These are phyloP conservation scores for Salix brachista DNA, from an alignment of 345 rosid species.

Conservation along the genomic window DNA sequence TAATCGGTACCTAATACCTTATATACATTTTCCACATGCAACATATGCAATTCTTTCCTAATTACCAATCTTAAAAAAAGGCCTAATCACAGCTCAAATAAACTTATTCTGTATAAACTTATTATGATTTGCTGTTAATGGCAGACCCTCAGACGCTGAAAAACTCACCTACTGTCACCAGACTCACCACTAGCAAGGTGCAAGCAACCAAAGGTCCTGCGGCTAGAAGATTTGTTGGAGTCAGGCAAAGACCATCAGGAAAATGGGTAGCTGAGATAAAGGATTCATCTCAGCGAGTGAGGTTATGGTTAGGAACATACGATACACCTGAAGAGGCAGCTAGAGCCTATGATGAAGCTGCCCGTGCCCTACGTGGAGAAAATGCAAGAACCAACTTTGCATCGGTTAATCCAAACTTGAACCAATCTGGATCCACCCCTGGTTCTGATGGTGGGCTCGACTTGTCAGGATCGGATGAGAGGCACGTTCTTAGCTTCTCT, in stretches of 20 bases:
- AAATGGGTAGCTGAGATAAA: constrained; percentile 79
- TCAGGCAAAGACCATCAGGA: constrained; percentile 65
- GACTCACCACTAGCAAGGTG: constrained; percentile 2
- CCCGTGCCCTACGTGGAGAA: constrained; percentile 63
- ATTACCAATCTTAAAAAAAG: neutral
- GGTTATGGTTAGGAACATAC: constrained; percentile 69
- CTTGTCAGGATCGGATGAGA: constrained; percentile 17
- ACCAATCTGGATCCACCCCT: constrained; percentile 16
- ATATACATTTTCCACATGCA: neutral
- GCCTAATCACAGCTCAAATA: neutral
- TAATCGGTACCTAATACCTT: neutral
- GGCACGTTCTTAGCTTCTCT: constrained; percentile 48
- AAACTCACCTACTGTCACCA: constrained; percentile 1
- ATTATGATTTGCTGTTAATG: constrained; percentile 16
- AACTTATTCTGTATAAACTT: neutral
- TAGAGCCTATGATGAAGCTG: constrained; percentile 65
- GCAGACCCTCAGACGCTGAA: constrained; percentile 30
- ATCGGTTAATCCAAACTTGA: neutral
- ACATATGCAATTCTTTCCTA: neutral
- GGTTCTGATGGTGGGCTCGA: constrained; percentile 10
- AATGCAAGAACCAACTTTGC: constrained; percentile 65
- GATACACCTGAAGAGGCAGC: constrained; percentile 76
- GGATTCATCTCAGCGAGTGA: constrained; percentile 61
- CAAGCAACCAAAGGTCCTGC: constrained; percentile 22
- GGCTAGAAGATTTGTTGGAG: constrained; percentile 53